Evolutionary conservation across 2,329 filamentous ascomycete species (phyloP), one percentile per base, ranked within the genome.

Genomic region (Polychaeton citri): DNA sequence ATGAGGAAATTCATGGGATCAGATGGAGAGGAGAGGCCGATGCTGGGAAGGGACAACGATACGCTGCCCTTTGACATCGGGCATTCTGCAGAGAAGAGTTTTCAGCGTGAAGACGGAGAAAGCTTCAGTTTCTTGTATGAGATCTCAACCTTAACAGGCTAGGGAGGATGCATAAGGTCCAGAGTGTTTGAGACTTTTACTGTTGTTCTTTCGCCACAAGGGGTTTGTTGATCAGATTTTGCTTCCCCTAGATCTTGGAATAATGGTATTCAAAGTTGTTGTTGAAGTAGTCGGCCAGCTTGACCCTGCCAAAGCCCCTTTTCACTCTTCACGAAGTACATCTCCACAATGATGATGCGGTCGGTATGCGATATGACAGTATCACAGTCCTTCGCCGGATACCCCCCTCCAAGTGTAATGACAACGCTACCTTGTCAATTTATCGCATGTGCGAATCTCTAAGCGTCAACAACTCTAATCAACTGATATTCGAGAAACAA

Each of bases 361-460:
- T 37, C 15, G 9, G 26, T n/a, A 17, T 32, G 30, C 21, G 35
- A 19, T 33, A 37, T 21, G 35, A 33, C 8, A 18, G 19, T 16
- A 33, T 37, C 28, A 32, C 18, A n/a, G 17, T 33, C 17, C 35
- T 33, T 19, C 28, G 35, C 8, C 30, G 16, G 30, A 33, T 37
- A 8, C 20, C 35, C 4, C 35, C 13, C 7, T 37, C 33, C 35
- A 21, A 6, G 5, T n/a, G 16, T 7, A n/a, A 33, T 9, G 35
- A 37, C 30, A 37, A 6, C 13, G n/a, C 35, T 13, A 19, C 19
- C 16, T 8, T 7, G n/a, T 37, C 30, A 3, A 10, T 33, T 12
- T 37, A 37, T n/a, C 34, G 24, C 9, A 36, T 36, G 34, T 16
- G 6, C 17, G 30, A 37, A 21, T 37, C 33, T 30, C 28, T 37